These are phyloP conservation scores for Rubia yunnanensis DNA, from an alignment of 257 asterid species.

Conservation along the genomic window DNA sequence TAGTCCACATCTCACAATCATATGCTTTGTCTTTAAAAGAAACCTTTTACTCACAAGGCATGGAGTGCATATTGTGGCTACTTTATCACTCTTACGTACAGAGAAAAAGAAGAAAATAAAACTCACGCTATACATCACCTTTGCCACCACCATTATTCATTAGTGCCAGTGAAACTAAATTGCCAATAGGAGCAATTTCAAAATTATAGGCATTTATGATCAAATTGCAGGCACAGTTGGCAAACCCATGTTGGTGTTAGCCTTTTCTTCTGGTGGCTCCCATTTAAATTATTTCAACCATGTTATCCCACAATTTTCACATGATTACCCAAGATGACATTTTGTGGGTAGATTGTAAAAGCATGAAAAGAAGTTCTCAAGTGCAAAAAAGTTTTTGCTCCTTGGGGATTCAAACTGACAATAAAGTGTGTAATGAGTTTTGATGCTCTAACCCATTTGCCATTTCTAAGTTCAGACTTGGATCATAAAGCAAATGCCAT, in stretches of 20 bases:
- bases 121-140: too few species aligned
- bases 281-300: conserved; percentile 3
- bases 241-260: background rate
- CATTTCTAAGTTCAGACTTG: too few species aligned
- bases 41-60: background rate
- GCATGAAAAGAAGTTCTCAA: background rate
- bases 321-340: background rate
- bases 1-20: background rate
- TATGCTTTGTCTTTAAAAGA: background rate
- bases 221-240: background rate
- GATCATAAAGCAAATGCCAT: too few species aligned
- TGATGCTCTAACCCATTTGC: background rate
- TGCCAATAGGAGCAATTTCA: too few species aligned
- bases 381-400: background rate
- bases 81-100: too few species aligned
- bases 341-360: background rate
- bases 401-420: background rate
- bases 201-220: too few species aligned
- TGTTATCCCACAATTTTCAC: background rate
- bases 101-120: too few species aligned
- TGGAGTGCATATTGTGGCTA: too few species aligned
- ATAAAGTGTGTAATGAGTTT: background rate
- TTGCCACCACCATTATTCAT: too few species aligned
- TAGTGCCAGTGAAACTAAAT: too few species aligned
- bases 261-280: background rate